These are phyloP conservation scores for Arthrobotrys conoides DNA, from an alignment of 2,329 filamentous ascomycete genomes.

Conservation along the genomic window DNA sequence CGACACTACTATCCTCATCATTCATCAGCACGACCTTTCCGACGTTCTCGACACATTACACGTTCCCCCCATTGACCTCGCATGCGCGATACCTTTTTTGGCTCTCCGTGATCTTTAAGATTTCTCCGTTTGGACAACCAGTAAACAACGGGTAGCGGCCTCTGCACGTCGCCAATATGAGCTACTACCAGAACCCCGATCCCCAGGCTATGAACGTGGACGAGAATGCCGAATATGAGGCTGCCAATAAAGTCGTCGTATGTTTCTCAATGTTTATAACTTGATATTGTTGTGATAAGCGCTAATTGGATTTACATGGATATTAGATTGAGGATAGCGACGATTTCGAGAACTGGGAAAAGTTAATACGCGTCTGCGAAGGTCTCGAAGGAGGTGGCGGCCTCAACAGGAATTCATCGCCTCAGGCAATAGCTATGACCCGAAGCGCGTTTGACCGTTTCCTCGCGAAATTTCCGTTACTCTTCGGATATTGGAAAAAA, in stretches of 20 bases:
- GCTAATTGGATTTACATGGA: constrained; percentile 8
- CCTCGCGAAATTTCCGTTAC: constrained; percentile 90
- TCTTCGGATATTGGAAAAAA: constrained; percentile 99
- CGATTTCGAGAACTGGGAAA: constrained; percentile 95
- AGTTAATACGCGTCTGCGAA: constrained; percentile 85
- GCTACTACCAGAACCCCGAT: constrained; percentile 59
- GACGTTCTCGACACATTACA: background rate
- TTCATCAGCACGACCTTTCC: background rate
- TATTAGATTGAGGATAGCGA: constrained; percentile 79
- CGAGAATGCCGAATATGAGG: constrained; percentile 63
- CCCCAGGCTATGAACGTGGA: constrained; percentile 59
- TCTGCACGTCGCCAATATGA: constrained; percentile 58
- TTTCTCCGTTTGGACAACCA: background rate
- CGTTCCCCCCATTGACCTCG: background rate
- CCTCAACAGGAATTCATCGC: constrained; percentile 95
- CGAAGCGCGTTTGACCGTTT: constrained; percentile 93
- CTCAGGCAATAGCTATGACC: constrained; percentile 88
- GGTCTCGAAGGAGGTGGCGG: constrained; percentile 81
- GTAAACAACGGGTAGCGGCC: constrained; percentile 25
- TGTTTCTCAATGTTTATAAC: constrained; percentile 1
- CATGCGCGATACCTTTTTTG: constrained; percentile 1
- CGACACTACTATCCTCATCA: background rate
- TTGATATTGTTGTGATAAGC: background rate
- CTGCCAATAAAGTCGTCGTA: constrained; percentile 63
- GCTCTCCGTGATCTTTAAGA: background rate